Percentiles rank a stretch among this genome's conserved stretches.
phyloP scores from a whole-genome alignment of 2,329 filamentous ascomycete species.

The Sporothrix euskadiensis region DNA sequence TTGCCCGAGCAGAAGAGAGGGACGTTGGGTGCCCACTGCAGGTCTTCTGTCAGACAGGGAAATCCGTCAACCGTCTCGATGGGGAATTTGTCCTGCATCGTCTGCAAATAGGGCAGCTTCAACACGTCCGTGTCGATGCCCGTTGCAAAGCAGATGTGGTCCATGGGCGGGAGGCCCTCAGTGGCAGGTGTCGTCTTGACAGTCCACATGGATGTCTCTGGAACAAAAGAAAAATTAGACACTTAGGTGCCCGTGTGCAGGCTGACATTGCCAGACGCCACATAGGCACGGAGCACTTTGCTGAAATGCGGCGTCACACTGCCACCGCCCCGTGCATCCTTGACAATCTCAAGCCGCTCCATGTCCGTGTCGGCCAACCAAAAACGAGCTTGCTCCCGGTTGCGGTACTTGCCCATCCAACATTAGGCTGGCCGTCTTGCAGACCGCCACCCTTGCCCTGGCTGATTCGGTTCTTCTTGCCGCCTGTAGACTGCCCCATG shows the following conservation, averaged over 20 bases:
- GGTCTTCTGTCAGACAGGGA: slow-evolving; percentile 72
- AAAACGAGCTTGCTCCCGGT: slow-evolving; percentile 73
- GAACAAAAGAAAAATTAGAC: slow-evolving; percentile 28
- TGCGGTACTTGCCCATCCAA: slow-evolving; percentile 81
- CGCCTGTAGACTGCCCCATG: neutral
- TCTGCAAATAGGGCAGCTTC: slow-evolving; percentile 61
- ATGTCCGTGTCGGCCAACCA: slow-evolving; percentile 73
- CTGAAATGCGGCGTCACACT: slow-evolving; percentile 70
- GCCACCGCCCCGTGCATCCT: slow-evolving; percentile 69
- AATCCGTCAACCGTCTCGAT: slow-evolving; percentile 65
- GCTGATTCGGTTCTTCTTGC: slow-evolving; percentile 31
- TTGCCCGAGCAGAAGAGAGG: slow-evolving; percentile 46
- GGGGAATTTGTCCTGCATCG: slow-evolving; percentile 60
- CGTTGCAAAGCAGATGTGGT: slow-evolving; percentile 76
- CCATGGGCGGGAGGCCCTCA: slow-evolving; percentile 54
- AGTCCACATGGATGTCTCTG: slow-evolving; percentile 39
- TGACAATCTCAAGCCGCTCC: slow-evolving; percentile 66
- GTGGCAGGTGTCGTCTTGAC: slow-evolving; percentile 57
- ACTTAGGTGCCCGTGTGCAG: slow-evolving; percentile 48
- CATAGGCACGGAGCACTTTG: slow-evolving; percentile 65
- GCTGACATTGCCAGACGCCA: slow-evolving; percentile 52
- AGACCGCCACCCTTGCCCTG: slow-evolving; percentile 25
- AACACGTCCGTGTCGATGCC: slow-evolving; percentile 66
- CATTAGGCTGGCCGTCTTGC: slow-evolving; percentile 44
- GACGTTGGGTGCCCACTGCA: slow-evolving; percentile 73